Base-by-base conservation (phyloP, 73 alveolate genomes). In the Tetrahymena malaccensis region DNA sequence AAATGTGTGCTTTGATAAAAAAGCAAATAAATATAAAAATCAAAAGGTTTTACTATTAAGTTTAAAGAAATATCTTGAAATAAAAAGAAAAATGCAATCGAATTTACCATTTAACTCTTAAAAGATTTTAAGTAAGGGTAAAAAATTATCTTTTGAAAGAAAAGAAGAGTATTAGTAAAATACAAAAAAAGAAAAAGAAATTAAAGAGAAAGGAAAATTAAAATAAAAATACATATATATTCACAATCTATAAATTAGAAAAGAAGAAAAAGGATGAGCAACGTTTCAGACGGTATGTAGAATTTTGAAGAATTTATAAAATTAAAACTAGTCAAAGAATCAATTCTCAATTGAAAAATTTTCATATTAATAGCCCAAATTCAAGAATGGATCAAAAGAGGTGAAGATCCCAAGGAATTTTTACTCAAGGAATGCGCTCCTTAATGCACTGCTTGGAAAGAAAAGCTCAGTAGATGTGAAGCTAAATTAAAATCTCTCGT, bases 351-450 rank as follows among this genome's bases (percentile, higher is more conserved):
- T 70, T 70, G 89, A 70, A 27, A n/a, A 17, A 27, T 70, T 70
- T 70, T 27, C 37, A 27, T 27, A 27, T 70, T 12, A 70, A 70
- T 31, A 70, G 89, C 89, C 89, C 89, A 70, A 70, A 70, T 70
- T 70, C 89, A 70, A 70, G 89, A 70, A 70, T 70, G 89, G 98
- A 37, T 97, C 84, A 95, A 94, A 96, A 96, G 95, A 44, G 98
- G 98, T 55, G 98, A 97, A 93, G 94, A 97, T 96, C 98, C 98
- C 58, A 97, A 97, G 94, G 97, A 94, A 84, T 94, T 34, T 33
- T 94, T 97, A 83, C 93, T 97, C 38, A 97, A 97, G 93, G 98
- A 97, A 34, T 97, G 98, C 97, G 96, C 96, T 84, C 98, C 98
- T 55, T 85, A 94, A n/a, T 97, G 98, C 97, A 94, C 94, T 85